Conservation (phyloP, 176 grass and related monocot species). For the Ampelocalamus luodianensis region DNA sequence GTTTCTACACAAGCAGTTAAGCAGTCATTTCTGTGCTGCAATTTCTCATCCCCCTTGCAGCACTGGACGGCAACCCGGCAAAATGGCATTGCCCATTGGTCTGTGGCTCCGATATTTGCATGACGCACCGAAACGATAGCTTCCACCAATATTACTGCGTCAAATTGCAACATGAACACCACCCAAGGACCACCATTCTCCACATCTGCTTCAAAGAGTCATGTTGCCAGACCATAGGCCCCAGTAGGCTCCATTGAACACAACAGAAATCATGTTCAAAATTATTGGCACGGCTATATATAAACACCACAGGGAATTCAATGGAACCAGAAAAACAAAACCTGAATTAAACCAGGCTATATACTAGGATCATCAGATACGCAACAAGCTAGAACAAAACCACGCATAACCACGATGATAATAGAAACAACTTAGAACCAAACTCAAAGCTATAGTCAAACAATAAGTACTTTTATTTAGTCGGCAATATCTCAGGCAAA, state of each 20-base stretch:
- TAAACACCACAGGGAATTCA: neutral
- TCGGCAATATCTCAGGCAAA: conserved; percentile 36
- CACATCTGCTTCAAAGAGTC: neutral
- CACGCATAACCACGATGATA: neutral
- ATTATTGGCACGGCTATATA: neutral
- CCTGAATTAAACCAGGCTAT: too few relatives aligned
- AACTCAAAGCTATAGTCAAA: conserved; percentile 12
- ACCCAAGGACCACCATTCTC: neutral
- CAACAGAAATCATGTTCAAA: neutral
- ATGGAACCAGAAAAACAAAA: neutral
- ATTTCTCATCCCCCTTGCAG: neutral
- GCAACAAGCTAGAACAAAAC: neutral
- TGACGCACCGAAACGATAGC: neutral
- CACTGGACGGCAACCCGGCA: neutral
- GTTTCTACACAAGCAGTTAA: neutral
- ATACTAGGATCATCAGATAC: neutral
- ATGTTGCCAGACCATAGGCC: neutral
- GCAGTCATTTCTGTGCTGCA: neutral
- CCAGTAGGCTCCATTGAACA: neutral
- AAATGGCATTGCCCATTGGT: neutral
- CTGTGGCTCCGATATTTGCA: neutral
- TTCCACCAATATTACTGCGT: neutral
- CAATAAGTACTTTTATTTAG: conserved; percentile 36
- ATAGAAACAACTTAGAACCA: neutral
- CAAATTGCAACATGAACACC: neutral